Base-by-base conservation (phyloP, 2,329 filamentous ascomycete species). In the Alternaria viburni region DNA sequence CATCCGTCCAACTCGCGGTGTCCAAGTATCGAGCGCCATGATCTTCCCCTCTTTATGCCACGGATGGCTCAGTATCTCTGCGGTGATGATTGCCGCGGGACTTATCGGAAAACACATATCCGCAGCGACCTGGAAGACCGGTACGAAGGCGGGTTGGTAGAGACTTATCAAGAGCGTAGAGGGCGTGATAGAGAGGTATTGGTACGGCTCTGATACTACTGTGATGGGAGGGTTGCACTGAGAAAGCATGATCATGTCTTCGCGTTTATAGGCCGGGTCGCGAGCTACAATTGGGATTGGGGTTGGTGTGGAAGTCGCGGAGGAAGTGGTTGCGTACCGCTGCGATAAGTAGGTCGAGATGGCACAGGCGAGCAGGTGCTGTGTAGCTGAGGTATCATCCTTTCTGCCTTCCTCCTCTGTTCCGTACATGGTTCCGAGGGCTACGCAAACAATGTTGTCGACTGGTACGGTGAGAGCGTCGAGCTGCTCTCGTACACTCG, bases 361-460 rank as follows among this genome's bases (percentile, higher is more conserved):
- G 8, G 12, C 13, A 41, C 54, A 59, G 12, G 65, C 54, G 10
- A 61, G 17, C 9, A 59, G 1, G 28, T 61, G 56, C 50, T 41
- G 43, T 30, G 11, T 11, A 21, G 6, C 7, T 12, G 11, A 6
- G 9, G 23, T 4, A 11, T 32, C 43, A 11, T 41, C 36, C 3
- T 41, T 17, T 41, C 5, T 10, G 36, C n/a, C 36, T 41, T 17
- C 36, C 36, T 19, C 11, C 7, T 12, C 19, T 60, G 12, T 45
- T n/a, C 12, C 26, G 2, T 28, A 4, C n/a, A 23, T 21, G 7
- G 13, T 36, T 10, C 62, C 65, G 10, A 63, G 43, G 2, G 44
- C 65, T 10, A 63, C 13, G 19, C 57, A 61, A 7, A 61, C 59
- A 28, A 63, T 52, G 25, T 65, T 63, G 12, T 68, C 61, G 7